These are phyloP conservation scores for Uncinocarpus reesii DNA, from an alignment of 2,329 filamentous ascomycete genomes.

Conservation along the genomic window DNA sequence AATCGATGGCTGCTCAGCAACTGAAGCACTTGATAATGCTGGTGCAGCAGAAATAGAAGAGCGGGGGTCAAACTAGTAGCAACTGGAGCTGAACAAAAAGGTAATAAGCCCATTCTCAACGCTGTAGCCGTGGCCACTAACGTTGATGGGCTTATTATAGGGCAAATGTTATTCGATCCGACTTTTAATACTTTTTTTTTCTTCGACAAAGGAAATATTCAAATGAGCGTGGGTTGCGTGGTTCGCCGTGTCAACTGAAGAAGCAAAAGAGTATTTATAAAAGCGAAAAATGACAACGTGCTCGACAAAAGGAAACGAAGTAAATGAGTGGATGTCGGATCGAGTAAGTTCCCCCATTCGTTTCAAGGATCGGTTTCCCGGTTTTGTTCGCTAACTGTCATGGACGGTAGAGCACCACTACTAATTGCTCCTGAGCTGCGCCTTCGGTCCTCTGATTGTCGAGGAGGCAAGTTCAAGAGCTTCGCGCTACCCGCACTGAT, in stretches of 20 bases:
- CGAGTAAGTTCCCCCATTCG: not conserved
- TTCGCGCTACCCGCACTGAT: slow-evolving; percentile 71
- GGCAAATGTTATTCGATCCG: not conserved
- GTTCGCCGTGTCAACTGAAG: not conserved
- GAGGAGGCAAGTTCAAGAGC: slow-evolving; percentile 54
- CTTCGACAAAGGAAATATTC: slow-evolving; percentile 2
- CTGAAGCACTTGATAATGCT: too few relatives aligned
- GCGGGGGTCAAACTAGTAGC: too few relatives aligned
- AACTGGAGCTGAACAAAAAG: not conserved
- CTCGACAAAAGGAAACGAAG: not conserved
- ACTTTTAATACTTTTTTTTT: not conserved
- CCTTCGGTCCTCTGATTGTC: slow-evolving; percentile 44
- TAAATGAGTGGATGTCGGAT: slow-evolving; percentile 6
- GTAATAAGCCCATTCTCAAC: not conserved
- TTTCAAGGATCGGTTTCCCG: not conserved
- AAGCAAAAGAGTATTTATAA: not conserved
- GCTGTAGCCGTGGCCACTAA: not conserved
- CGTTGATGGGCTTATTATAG: not conserved
- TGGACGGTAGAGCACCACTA: slow-evolving; percentile 9
- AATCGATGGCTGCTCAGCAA: too few relatives aligned
- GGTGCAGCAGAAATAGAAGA: too few relatives aligned
- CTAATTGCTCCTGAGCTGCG: slow-evolving; percentile 13
- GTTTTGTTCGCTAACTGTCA: not conserved
- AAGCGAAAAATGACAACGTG: not conserved
- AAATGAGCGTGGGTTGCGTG: slow-evolving; percentile 7